These are phyloP conservation scores for Sclerotinia sclerotiorum DNA, from an alignment of 2,329 filamentous ascomycete genomes.

Conservation along the genomic window DNA sequence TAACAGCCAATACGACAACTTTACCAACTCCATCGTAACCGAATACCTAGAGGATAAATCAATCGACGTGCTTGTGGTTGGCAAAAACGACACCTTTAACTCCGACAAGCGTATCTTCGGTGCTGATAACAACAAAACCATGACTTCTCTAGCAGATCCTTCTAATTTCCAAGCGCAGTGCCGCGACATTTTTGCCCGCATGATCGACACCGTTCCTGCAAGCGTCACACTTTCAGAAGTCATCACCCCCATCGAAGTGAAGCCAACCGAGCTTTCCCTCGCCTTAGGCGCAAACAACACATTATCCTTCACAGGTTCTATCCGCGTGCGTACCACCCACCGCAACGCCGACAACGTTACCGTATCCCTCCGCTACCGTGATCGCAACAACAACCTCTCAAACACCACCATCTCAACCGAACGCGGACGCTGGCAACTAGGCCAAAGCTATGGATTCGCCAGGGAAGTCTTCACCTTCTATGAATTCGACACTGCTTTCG, in stretches of 20 bases:
- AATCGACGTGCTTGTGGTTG: slow-evolving; percentile 37
- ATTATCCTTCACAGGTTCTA: not conserved
- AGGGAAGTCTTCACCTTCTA: not conserved
- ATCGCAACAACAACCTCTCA: not conserved
- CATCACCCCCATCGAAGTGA: slow-evolving; percentile 49
- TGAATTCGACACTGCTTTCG: not conserved
- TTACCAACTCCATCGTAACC: not conserved
- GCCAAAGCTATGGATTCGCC: not conserved
- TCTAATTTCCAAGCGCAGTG: slow-evolving; percentile 50
- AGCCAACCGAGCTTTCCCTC: not conserved
- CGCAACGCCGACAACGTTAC: not conserved
- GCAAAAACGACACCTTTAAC: slow-evolving; percentile 49
- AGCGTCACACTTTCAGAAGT: slow-evolving; percentile 52
- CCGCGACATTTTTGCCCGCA: slow-evolving; percentile 52
- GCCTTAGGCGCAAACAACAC: not conserved
- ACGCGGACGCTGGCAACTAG: not conserved
- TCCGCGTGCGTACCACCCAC: slow-evolving; percentile 11
- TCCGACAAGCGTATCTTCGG: slow-evolving; percentile 58
- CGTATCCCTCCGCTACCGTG: not conserved
- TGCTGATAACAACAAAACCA: slow-evolving; percentile 55
- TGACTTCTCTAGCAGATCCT: slow-evolving; percentile 48
- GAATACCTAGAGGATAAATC: slow-evolving; percentile 5
- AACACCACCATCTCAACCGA: not conserved
- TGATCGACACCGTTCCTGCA: slow-evolving; percentile 59
- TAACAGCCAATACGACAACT: not conserved